These are phyloP conservation scores for Nemania sp. DNA, from an alignment of 2,329 filamentous ascomycete genomes.

Conservation along the genomic window DNA sequence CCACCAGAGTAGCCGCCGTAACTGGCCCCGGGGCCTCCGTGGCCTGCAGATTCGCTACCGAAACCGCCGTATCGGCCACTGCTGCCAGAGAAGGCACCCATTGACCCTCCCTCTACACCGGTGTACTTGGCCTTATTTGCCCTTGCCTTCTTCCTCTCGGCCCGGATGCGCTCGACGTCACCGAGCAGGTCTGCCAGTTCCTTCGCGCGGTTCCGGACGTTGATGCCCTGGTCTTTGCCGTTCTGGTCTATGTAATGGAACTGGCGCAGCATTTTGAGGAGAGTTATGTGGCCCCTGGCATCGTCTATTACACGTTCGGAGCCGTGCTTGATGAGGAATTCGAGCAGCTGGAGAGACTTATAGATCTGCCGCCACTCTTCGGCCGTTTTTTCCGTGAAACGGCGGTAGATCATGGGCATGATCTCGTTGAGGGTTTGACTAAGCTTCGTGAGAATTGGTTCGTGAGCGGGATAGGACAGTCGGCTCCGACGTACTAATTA, in stretches of 20 bases:
- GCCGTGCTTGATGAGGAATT: constrained; percentile 97
- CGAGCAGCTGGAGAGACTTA: constrained; percentile 94
- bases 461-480: too few relatives aligned
- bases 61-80: constrained; percentile 81
- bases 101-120: constrained; percentile 80
- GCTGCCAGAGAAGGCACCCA: constrained; percentile 60
- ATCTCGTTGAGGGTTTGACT: constrained; percentile 98
- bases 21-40: constrained; percentile 58
- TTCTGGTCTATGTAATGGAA: constrained; percentile 97
- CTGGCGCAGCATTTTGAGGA: constrained; percentile 97
- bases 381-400: constrained; percentile 96
- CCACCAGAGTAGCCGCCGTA: constrained; percentile 67
- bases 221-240: constrained; percentile 97
- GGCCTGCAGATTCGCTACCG: constrained; percentile 79
- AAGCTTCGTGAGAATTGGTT: constrained; percentile 19
- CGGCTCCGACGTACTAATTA: constrained; percentile 75
- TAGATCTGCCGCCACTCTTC: constrained; percentile 99
- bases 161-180: constrained; percentile 85
- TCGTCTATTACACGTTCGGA: constrained; percentile 98
- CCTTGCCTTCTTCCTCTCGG: constrained; percentile 86
- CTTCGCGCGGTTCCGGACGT: constrained; percentile 94
- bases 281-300: constrained; percentile 88
- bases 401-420: constrained; percentile 99
- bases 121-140: constrained; percentile 92
- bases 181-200: constrained; percentile 91